Evolutionary conservation across 441 rosid species (phyloP).

Genomic region (Populus hybrid): DNA sequence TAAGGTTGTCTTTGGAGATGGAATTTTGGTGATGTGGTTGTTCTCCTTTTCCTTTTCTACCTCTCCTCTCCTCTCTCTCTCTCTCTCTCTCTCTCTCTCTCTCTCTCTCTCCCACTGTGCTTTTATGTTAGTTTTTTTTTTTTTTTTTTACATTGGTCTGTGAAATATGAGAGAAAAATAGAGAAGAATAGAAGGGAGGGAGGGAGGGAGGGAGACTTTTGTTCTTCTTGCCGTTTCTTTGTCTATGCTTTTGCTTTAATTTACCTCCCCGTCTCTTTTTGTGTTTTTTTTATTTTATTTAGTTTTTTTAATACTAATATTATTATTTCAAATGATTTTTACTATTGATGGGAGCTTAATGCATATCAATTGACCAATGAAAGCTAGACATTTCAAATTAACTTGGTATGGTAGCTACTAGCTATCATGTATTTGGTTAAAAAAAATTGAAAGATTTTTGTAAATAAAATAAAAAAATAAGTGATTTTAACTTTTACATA

Average conservation of each 20-base stretch:
- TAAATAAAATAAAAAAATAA: no score
- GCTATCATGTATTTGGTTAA: no score
- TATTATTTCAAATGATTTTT: no score
- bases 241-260: background rate
- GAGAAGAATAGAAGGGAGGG: background rate
- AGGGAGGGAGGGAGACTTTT: background rate
- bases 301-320: no score
- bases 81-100: no score
- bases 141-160: conserved; percentile 44
- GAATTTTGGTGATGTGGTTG: background rate
- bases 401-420: no score
- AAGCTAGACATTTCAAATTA: no score
- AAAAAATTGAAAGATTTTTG: no score
- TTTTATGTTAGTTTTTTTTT: background rate
- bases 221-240: no score
- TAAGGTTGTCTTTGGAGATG: background rate
- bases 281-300: background rate
- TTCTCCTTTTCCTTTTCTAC: background rate
- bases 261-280: background rate
- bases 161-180: conserved; percentile 14
- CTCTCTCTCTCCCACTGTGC: background rate
- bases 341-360: no score
- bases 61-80: background rate
- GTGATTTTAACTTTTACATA: no score
- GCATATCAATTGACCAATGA: no score